A percentile compares a stretch with the other conserved stretches of the same genome.
Evolutionary conservation across 257 asterid species (phyloP).

Genomic region (Fraxinus quadrangulata): DNA sequence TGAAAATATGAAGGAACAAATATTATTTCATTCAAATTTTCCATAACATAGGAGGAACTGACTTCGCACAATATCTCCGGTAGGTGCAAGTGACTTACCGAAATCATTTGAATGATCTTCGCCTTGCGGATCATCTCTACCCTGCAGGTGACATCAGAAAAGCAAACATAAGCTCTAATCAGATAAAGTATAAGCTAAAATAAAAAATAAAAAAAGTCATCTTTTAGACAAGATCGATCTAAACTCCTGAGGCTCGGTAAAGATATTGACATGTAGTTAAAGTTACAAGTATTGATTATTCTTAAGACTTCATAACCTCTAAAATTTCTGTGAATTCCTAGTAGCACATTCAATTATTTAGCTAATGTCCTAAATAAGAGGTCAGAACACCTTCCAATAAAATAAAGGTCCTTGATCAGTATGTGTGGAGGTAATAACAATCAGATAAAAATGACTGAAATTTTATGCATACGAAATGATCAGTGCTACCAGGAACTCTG

Average conservation of each 20-base stretch:
- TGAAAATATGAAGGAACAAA: neutral
- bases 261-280: neutral
- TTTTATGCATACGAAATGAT: no score
- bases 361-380: neutral
- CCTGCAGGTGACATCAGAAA: constrained; percentile 30
- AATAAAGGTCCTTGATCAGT: neutral
- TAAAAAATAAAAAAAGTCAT: neutral
- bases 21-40: neutral
- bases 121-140: constrained; percentile 30
- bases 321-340: neutral
- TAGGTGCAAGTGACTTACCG: constrained; percentile 32
- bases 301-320: neutral
- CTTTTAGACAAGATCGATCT: neutral
- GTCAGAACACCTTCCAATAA: neutral
- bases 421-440: no score
- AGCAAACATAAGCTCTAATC: neutral
- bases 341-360: neutral
- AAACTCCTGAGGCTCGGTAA: neutral
- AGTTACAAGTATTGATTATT: neutral
- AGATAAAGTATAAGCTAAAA: neutral
- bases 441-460: no score
- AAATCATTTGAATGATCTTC: constrained; percentile 29
- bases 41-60: constrained; percentile 6
- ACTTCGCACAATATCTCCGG: neutral
- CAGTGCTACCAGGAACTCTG: neutral